Evolutionary conservation across 1,139 yeast species (phyloP), one percentile per base, ranked within the genome.

Genomic region (Candida sp.): DNA sequence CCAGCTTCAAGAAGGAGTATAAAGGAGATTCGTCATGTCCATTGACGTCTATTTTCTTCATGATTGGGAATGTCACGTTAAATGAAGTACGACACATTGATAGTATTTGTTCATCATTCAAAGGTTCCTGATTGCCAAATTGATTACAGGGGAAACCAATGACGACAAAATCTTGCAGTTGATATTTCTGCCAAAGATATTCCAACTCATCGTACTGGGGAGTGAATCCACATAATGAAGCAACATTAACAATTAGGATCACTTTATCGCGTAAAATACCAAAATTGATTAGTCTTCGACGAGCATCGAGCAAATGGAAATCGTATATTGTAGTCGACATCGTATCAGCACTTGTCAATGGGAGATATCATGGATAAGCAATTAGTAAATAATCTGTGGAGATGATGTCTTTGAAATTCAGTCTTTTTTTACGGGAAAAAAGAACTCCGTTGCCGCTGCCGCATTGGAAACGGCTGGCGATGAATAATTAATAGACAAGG

Each of bases 101-200:
- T 27, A 78, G 79, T 47, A 90, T 85, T 54, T 85, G 82, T 42
- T 73, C 77, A 40, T 81, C 83, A 6, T 79, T 61, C 7, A 84
- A 84, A 7, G 97, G 97, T 61, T 93, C 98, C 67, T 93, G 97
- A 51, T 77, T 77, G 37, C 88, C 93, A 48, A 73, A 73, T 48
- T 73, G 79, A 49, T 70, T 70, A 47, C 76, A 68, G 0, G 79
- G 79, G 49, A 72, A 71, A 4, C 68, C 78, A 36, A 73, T 42
- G 0, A 73, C 59, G 39, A 56, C 66, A 22, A 73, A 54, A 0
- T 72, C 75, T 8, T 54, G 50, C 4, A 49, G 46, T 5, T 53
- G 47, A 47, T 69, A 71, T 49, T 65, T 68, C 12, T 61, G 50
- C 44, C 70, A 64, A 22, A 73, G 51, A 4, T 39, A 22, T 52